These are phyloP conservation scores for Psilocybe subaeruginosa DNA, from an alignment of 768 basidiomycete genomes.

Conservation along the genomic window DNA sequence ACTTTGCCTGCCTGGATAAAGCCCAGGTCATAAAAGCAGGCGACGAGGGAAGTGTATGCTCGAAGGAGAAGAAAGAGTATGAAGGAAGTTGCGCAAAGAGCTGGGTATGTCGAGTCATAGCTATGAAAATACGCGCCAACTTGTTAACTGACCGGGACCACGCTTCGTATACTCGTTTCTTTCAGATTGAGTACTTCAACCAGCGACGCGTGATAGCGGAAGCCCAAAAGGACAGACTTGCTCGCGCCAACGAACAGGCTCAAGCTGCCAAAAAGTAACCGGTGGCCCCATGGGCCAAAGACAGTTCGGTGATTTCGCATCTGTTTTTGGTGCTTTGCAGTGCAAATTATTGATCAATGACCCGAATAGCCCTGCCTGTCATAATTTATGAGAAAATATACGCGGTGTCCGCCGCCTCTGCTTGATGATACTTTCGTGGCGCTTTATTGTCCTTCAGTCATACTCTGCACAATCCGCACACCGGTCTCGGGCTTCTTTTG, in stretches of 20 bases:
- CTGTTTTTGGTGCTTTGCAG: slow-evolving; percentile 1
- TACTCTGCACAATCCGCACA: neutral
- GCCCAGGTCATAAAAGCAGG: slow-evolving; percentile 73
- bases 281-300: neutral
- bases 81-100: slow-evolving; percentile 81
- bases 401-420: neutral
- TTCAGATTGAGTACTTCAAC: slow-evolving; percentile 93
- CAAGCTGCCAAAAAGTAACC: slow-evolving; percentile 33
- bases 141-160: neutral
- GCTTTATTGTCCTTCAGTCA: neutral
- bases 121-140: neutral
- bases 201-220: slow-evolving; percentile 83
- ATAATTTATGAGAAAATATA: slow-evolving; percentile 1
- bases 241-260: slow-evolving; percentile 41
- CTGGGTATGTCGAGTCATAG: slow-evolving; percentile 63
- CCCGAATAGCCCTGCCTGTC: neutral
- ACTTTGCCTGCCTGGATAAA: slow-evolving; percentile 83
- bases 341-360: neutral
- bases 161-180: slow-evolving; percentile 3
- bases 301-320: slow-evolving; percentile 17
- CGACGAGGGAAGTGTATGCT: slow-evolving; percentile 66
- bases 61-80: slow-evolving; percentile 59
- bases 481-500: neutral
- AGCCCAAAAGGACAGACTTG: slow-evolving; percentile 73
- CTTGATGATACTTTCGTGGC: neutral